phyloP scores from a whole-genome alignment of 495 filamentous ascomycete genomes.

The Annulohypoxylon bovei region DNA sequence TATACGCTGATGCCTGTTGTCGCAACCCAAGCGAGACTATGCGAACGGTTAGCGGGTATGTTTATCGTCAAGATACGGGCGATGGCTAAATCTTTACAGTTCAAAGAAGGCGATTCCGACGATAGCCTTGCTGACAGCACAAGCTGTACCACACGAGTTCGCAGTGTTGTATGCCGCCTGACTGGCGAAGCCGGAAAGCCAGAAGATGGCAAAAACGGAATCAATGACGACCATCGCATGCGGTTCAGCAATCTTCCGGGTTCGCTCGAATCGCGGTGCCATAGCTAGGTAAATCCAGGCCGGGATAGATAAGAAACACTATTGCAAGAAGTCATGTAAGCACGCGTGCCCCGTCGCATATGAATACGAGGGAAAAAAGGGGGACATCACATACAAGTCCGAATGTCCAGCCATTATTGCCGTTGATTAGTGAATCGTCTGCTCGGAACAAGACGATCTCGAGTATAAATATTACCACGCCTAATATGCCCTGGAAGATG shows the following conservation, averaged over 20 bases:
- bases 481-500: constrained; percentile 70
- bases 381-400: constrained; percentile 69
- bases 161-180: constrained; percentile 73
- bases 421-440: constrained; percentile 69
- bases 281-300: constrained; percentile 84
- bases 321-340: constrained; percentile 24
- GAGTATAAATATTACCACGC: constrained; percentile 75
- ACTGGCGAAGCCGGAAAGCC: constrained; percentile 84
- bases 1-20: constrained; percentile 81
- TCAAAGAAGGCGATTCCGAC: constrained; percentile 84
- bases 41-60: constrained; percentile 10
- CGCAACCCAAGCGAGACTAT: constrained; percentile 76
- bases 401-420: constrained; percentile 78
- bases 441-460: constrained; percentile 76
- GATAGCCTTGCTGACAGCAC: constrained; percentile 77
- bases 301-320: constrained; percentile 89
- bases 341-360: background rate
- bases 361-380: background rate
- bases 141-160: constrained; percentile 62
- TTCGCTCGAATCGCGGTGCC: constrained; percentile 85
- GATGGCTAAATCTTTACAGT: constrained; percentile 64
- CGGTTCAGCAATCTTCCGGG: constrained; percentile 79
- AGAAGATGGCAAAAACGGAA: constrained; percentile 76
- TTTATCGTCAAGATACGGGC: background rate
- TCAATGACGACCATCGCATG: constrained; percentile 84